A percentile compares a stretch with the other conserved stretches of the same genome.
phyloP scores from a whole-genome alignment of 2,329 filamentous ascomycete genomes.

The Diaporthe humulicola region DNA sequence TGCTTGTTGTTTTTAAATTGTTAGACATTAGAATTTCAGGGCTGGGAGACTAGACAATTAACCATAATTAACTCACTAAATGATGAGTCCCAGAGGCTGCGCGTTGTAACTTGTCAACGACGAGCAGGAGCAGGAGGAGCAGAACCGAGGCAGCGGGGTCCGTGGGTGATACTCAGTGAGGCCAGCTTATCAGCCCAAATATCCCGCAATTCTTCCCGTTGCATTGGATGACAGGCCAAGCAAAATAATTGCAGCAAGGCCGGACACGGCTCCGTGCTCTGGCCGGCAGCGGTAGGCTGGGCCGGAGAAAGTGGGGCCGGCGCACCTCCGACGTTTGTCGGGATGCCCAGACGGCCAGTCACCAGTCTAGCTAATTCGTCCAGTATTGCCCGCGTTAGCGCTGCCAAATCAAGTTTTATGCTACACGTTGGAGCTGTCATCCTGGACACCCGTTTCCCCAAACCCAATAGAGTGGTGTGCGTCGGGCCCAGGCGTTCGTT shows the following conservation, averaged over 20 bases:
- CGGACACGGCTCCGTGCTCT: constrained; percentile 3
- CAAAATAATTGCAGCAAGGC: background rate
- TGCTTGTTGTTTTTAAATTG: background rate
- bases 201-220: background rate
- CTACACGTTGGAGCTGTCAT: constrained; percentile 3
- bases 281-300: constrained; percentile 8
- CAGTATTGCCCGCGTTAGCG: constrained; percentile 8
- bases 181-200: background rate
- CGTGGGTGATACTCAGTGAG: background rate
- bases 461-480: background rate
- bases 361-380: background rate
- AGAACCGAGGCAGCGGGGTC: background rate
- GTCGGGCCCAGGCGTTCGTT: background rate
- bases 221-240: background rate
- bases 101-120: no score
- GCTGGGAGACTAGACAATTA: background rate
- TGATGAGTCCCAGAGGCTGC: background rate
- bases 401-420: constrained; percentile 19
- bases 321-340: background rate
- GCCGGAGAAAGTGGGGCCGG: constrained; percentile 15
- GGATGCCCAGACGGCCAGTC: constrained; percentile 1
- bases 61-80: background rate
- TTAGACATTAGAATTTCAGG: no score
- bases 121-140: no score
- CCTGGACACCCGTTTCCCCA: background rate